Conservation (phyloP, 805 yeast species). For the Candida nitratophila region DNA sequence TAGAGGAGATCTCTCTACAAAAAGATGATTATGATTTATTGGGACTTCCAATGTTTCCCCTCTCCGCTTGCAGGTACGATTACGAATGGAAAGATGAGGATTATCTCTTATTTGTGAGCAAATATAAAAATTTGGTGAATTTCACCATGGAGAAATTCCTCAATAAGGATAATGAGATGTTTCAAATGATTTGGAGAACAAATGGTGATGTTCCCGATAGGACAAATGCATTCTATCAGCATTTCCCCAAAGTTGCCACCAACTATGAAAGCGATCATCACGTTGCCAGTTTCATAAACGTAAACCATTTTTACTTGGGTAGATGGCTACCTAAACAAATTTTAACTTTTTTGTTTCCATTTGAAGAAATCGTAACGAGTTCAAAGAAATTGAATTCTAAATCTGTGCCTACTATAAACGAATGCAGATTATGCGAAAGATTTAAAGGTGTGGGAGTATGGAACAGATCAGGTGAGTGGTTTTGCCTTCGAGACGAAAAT, state of each 20-base stretch:
- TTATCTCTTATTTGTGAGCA: conserved; percentile 1
- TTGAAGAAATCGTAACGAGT: conserved; percentile 11
- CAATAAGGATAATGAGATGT: conserved; percentile 21
- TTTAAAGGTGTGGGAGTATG: conserved; percentile 20
- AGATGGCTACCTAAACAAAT: conserved; percentile 27
- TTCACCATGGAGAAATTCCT: conserved; percentile 11
- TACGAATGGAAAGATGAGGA: background rate
- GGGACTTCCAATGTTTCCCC: conserved; percentile 4
- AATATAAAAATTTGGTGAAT: conserved; percentile 5
- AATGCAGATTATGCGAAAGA: conserved; percentile 22
- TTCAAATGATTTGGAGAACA: conserved; percentile 20
- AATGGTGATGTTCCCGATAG: conserved; percentile 22
- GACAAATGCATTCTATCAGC: conserved; percentile 22
- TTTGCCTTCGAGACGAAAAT: conserved; percentile 12
- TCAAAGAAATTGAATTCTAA: conserved; percentile 19
- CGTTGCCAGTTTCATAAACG: conserved; percentile 17
- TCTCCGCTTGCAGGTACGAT: background rate
- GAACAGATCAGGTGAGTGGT: conserved; percentile 26
- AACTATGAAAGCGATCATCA: conserved; percentile 26
- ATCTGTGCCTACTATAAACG: conserved; percentile 23
- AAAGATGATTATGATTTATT: conserved; percentile 14
- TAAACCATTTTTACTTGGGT: conserved; percentile 26
- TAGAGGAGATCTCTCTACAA: conserved; percentile 15
- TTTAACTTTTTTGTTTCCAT: conserved; percentile 19
- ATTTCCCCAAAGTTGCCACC: conserved; percentile 25